A percentile compares a stretch with the other conserved stretches of the same genome.
Conservation (phyloP, 192 early-diverging fungal species). For the Podila clonocystis region DNA sequence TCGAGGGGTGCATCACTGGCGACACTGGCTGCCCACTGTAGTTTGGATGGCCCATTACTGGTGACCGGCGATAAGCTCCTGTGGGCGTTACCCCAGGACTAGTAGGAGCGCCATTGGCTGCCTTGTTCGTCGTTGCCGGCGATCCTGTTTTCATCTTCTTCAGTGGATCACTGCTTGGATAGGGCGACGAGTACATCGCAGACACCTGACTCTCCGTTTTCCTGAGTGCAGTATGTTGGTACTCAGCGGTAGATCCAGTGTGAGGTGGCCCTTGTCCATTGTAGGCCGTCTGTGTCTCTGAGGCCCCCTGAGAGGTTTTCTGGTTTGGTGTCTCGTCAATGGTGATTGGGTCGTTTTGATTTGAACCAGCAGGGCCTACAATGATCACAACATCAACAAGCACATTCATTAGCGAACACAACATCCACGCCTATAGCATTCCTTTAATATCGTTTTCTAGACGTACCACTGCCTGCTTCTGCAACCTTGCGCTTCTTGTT, state of each 20-base stretch:
- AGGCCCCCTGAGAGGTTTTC: neutral
- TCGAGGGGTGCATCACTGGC: neutral
- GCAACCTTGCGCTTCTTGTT: conserved; percentile 2
- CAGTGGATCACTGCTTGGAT: neutral
- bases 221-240: neutral
- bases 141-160: neutral
- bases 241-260: neutral
- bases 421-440: no score
- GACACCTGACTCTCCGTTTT: neutral
- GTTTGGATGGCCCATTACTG: neutral
- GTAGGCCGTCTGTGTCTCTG: neutral
- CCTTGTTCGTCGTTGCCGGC: neutral
- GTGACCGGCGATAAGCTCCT: neutral
- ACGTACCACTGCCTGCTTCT: neutral
- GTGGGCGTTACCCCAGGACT: neutral
- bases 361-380: neutral
- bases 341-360: neutral
- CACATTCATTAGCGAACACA: no score
- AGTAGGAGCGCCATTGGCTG: neutral
- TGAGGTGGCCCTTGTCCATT: neutral
- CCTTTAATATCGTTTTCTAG: neutral
- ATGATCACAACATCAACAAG: no score
- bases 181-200: neutral
- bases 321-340: neutral
- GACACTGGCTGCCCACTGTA: neutral